Evolutionary conservation across 2,329 filamentous ascomycete genomes (phyloP).

Genomic region (Fusarium euwallaceae): DNA sequence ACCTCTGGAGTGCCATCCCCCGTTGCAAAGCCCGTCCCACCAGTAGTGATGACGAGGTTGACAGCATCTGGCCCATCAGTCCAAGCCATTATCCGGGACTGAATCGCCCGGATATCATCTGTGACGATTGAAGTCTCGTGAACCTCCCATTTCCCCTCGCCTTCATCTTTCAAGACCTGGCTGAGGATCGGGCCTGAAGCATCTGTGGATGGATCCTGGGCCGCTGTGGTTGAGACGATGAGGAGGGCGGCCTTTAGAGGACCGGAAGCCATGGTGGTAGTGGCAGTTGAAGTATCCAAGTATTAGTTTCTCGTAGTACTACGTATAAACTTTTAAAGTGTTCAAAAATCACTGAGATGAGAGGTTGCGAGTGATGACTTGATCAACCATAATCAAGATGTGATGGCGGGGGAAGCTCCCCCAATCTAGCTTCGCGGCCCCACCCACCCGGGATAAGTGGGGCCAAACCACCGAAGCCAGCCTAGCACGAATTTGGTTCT

Average conservation of each 20-base stretch:
- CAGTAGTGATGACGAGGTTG: conserved; percentile 89
- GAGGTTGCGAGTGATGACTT: conserved; percentile 6
- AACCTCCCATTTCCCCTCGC: conserved; percentile 78
- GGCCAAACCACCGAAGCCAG: conserved; percentile 25
- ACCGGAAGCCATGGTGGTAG: conserved; percentile 45
- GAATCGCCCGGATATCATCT: conserved; percentile 82
- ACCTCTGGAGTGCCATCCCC: conserved; percentile 92
- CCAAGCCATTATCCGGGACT: conserved; percentile 79
- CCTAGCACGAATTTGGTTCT: conserved; percentile 9
- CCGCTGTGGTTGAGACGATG: conserved; percentile 91
- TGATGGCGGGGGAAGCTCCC: conserved; percentile 36
- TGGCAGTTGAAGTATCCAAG: background rate
- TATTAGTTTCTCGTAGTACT: background rate
- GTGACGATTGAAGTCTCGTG: conserved; percentile 80
- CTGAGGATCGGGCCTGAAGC: conserved; percentile 76
- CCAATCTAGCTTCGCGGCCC: conserved; percentile 32
- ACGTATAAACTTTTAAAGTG: background rate
- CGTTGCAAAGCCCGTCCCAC: conserved; percentile 91
- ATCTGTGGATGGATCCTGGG: conserved; percentile 83
- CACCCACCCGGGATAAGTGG: conserved; percentile 41
- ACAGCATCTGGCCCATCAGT: conserved; percentile 73
- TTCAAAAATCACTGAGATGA: background rate
- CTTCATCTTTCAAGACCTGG: conserved; percentile 76
- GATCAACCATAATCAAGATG: conserved; percentile 11
- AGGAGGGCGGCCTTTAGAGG: conserved; percentile 81